These are phyloP conservation scores for Thecaphora thlaspeos DNA, from an alignment of 1,284 basidiomycete genomes.

Conservation along the genomic window DNA sequence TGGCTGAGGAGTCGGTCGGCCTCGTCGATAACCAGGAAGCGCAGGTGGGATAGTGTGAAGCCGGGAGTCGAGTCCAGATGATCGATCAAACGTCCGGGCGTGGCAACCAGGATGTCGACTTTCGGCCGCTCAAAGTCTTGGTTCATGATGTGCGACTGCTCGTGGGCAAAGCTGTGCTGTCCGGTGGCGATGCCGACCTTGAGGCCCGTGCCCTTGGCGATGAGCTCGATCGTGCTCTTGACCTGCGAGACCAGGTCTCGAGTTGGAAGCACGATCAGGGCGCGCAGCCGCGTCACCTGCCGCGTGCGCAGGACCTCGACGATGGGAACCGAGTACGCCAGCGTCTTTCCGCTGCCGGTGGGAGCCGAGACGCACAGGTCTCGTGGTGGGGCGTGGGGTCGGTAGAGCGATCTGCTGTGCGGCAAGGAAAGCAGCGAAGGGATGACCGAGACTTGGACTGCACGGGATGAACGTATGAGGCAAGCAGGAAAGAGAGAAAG, in stretches of 20 bases:
- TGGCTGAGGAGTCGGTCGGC: constrained; percentile 91
- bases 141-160: constrained; percentile 46
- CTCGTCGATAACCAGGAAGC: constrained; percentile 96
- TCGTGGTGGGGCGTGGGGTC: constrained; percentile 69
- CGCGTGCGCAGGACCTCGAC: constrained; percentile 64
- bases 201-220: constrained; percentile 74
- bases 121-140: constrained; percentile 59
- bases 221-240: constrained; percentile 78
- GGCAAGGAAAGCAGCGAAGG: constrained; percentile 70
- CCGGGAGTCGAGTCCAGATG: constrained; percentile 80
- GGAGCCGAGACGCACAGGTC: constrained; percentile 97
- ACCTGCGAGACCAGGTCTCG: constrained; percentile 93
- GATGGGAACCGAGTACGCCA: constrained; percentile 89
- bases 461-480: constrained; percentile 1
- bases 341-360: constrained; percentile 93
- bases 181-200: constrained; percentile 65
- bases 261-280: constrained; percentile 88
- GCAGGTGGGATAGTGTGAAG: constrained; percentile 87
- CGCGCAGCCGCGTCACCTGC: constrained; percentile 68
- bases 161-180: constrained; percentile 53
- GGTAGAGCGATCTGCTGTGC: constrained; percentile 63
- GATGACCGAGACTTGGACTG: constrained; percentile 79
- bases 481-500: no score
- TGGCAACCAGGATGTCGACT: constrained; percentile 91
- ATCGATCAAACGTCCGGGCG: constrained; percentile 90